Conservation (phyloP, 2,329 filamentous ascomycete species). For the Neurospora sp. region DNA sequence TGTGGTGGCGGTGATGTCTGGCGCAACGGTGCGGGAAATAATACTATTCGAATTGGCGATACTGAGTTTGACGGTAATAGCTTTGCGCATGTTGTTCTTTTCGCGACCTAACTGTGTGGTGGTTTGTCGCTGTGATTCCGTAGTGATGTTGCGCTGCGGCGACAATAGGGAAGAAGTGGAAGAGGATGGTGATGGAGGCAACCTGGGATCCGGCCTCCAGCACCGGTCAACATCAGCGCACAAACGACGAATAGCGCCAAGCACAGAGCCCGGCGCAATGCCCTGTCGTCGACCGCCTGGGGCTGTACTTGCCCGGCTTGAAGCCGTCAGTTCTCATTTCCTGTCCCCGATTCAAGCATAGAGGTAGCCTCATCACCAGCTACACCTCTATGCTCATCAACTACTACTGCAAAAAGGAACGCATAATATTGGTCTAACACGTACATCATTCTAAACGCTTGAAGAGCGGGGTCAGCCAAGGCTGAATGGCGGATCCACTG, state of each 20-base stretch:
- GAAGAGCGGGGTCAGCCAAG: neutral
- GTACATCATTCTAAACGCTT: neutral
- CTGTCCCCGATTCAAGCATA: neutral
- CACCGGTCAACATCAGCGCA: neutral
- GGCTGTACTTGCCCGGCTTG: neutral
- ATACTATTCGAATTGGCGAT: constrained; percentile 13
- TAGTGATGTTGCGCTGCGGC: constrained; percentile 1
- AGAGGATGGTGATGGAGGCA: constrained; percentile 14
- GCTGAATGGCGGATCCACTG: neutral
- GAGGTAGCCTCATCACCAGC: neutral
- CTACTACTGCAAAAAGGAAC: neutral
- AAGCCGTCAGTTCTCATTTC: neutral
- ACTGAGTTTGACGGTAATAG: constrained; percentile 12
- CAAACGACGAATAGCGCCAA: neutral
- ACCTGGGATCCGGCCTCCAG: neutral
- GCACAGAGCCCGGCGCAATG: neutral
- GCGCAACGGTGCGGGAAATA: constrained; percentile 7
- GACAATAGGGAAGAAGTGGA: constrained; percentile 11
- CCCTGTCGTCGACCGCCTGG: neutral
- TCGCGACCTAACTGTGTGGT: neutral
- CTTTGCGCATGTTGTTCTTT: constrained; percentile 18
- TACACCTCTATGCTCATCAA: neutral
- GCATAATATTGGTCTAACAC: neutral
- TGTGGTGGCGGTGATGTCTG: constrained; percentile 1
- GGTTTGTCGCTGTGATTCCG: constrained; percentile 6